Evolutionary conservation across 2,329 filamentous ascomycete genomes (phyloP), one percentile per base, ranked within the genome.

Genomic region (Pyrenochaeta sp.): DNA sequence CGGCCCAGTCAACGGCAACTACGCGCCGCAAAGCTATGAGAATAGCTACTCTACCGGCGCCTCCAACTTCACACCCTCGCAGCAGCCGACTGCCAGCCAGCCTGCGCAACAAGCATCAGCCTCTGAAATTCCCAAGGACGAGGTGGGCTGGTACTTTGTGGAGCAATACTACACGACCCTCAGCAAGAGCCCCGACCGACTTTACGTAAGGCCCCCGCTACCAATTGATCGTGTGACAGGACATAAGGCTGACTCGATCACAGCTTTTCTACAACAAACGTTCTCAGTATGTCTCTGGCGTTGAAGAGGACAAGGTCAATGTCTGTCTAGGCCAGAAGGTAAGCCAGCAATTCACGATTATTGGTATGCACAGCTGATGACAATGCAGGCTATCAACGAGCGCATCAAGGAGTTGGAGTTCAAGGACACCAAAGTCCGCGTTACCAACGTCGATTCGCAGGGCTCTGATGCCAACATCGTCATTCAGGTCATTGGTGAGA

Each of bases 81-180:
- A 75, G 63, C 67, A 69, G 51, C 61, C 65, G 24, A 56, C 67
- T 13, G 50, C 72, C 61, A 67, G 62, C 61, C 72, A 74, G 61
- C 58, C 66, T 27, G 61, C 64, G 60, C 68, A 63, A 66, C 66
- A 67, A 66, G 66, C 69, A 24, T 51, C 72, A 32, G 67, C 72
- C 27, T 68, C 72, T 25, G 81, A 84, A 43, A 85, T 87, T 62
- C 83, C 82, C 71, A 97, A 97, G 84, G 93, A 97, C 78, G 92
- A 98, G 83, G 93, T 99, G 68, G 95, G 93, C 80, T 99, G 95
- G 95, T 98, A 94, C 83, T 99, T 99, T 71, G 95, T 99, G 58
- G 93, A 98, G 86, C 93, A 97, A 81, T 99, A 97, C 85, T 99
- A 99, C 83, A 98, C 92, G 70, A 99, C 93, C 62, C 83, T 99